These are phyloP conservation scores for Diaporthe aspalathi DNA, from an alignment of 2,329 filamentous ascomycete genomes.

Conservation along the genomic window DNA sequence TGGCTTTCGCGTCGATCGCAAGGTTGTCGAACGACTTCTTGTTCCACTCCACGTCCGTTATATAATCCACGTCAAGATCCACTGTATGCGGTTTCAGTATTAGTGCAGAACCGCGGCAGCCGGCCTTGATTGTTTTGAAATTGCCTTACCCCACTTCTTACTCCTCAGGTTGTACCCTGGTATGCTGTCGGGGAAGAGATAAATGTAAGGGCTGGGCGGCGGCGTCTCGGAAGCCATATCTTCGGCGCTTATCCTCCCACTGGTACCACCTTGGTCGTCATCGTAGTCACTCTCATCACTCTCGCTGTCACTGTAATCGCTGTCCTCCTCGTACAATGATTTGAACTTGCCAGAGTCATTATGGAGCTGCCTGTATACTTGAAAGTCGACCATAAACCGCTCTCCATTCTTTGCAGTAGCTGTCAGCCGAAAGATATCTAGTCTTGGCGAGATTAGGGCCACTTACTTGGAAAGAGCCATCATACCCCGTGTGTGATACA, in stretches of 20 bases:
- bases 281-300: not conserved
- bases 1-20: conserved; percentile 42
- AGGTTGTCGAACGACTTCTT: conserved; percentile 41
- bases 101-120: not conserved
- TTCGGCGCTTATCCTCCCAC: not conserved
- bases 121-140: too few relatives aligned
- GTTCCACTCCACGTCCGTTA: conserved; percentile 42
- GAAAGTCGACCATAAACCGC: not conserved
- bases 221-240: not conserved
- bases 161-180: not conserved
- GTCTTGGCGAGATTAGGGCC: rapidly evolving
- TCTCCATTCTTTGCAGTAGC: not conserved
- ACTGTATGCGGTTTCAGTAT: conserved; percentile 1
- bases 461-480: not conserved
- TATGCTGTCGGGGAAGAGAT: not conserved
- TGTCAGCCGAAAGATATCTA: not conserved
- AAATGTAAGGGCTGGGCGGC: not conserved
- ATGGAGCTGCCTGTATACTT: not conserved
- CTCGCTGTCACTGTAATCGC: too few relatives aligned
- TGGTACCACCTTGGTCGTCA: not conserved
- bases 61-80: conserved; percentile 42
- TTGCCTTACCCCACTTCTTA: conserved; percentile 10
- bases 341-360: not conserved
- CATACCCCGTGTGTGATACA: not conserved
- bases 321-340: not conserved